Evolutionary conservation across 2,329 filamentous ascomycete species (phyloP).

Genomic region (Sporothrix luriei): DNA sequence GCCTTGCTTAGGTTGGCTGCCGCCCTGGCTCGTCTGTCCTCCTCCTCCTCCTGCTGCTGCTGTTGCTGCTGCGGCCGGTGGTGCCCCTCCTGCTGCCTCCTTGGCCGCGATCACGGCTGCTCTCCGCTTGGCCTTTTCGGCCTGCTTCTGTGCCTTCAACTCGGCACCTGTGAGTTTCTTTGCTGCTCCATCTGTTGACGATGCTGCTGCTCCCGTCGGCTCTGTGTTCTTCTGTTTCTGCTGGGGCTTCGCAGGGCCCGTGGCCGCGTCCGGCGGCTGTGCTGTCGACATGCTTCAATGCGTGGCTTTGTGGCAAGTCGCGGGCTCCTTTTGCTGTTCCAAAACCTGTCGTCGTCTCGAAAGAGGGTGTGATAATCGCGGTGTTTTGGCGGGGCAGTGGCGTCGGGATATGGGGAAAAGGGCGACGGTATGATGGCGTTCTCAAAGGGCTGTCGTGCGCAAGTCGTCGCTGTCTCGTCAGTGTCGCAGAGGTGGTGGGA

Average conservation of each 20-base stretch:
- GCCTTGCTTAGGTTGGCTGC: constrained; percentile 53
- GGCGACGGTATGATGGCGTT: neutral
- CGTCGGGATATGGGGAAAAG: too few species aligned
- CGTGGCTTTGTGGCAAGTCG: neutral
- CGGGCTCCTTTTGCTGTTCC: too few species aligned
- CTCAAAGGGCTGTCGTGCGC: neutral
- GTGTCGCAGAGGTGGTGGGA: neutral
- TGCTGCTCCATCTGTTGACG: constrained; percentile 38
- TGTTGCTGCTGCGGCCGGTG: constrained; percentile 44
- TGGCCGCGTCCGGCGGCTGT: constrained; percentile 18
- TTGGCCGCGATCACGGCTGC: constrained; percentile 67
- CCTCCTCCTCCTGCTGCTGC: constrained; percentile 45
- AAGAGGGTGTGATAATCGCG: too few species aligned
- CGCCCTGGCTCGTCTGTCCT: constrained; percentile 40
- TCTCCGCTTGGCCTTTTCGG: constrained; percentile 85
- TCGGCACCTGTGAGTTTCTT: constrained; percentile 72
- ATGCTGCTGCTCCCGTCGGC: constrained; percentile 28
- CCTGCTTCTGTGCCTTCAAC: constrained; percentile 85
- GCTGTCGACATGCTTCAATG: constrained; percentile 18
- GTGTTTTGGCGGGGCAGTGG: too few species aligned
- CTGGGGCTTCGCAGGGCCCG: neutral
- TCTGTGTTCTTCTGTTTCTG: neutral
- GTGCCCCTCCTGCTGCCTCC: constrained; percentile 45
- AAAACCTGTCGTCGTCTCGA: too few species aligned
- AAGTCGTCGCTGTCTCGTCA: neutral